Base-by-base conservation (phyloP, 352 stramenopile species). In the Pythium dissotocum region DNA sequence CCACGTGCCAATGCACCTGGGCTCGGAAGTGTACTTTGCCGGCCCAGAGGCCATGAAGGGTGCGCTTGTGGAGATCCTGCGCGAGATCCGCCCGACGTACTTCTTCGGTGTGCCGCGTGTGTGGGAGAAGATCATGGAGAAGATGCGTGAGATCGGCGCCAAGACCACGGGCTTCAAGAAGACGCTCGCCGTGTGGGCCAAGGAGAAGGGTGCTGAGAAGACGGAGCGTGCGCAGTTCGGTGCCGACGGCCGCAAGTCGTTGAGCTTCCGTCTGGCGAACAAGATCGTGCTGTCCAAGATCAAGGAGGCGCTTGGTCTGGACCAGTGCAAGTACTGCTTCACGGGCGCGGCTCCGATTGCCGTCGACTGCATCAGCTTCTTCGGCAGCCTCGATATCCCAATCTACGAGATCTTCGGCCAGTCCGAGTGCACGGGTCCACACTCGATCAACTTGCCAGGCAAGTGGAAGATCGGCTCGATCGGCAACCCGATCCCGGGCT, bases 321-420 rank as follows among this genome's bases (percentile, higher is more conserved):
- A 98, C 69, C 67, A 90, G 58, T 92, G 83, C 76, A 79, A 82
- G 57, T 79, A 77, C 51, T 93, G 89, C 67, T 96, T 96, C 77
- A 95, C 88, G 2, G 87, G 82, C 4, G 94, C 92, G 9, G 94
- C 94, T 53, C 71, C 79, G 2, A 86, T 89, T 65, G 75, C 74
- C 7, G 72, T 70, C 5, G 77, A 88, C 26, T 77, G 77, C 55
- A 73, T 89, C 60, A 78, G 87, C 52, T 98, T 97, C 75, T 97
- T 98, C 63, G 88, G 82, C 44, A 96, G 83, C 10, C 73, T 98
- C n/a, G 95, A 98, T 76, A 97, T 98, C 32, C 90, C 90, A 35
- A 84, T 99, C 53, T 91, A 95, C 65, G 95, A 98, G 71, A 68
- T 98, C 46, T 91, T 93, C 57, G 94, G 94, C 16, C 88, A 98